Evolutionary conservation across 805 yeast genomes (phyloP).

Genomic region (Yamadazyma olivae): DNA sequence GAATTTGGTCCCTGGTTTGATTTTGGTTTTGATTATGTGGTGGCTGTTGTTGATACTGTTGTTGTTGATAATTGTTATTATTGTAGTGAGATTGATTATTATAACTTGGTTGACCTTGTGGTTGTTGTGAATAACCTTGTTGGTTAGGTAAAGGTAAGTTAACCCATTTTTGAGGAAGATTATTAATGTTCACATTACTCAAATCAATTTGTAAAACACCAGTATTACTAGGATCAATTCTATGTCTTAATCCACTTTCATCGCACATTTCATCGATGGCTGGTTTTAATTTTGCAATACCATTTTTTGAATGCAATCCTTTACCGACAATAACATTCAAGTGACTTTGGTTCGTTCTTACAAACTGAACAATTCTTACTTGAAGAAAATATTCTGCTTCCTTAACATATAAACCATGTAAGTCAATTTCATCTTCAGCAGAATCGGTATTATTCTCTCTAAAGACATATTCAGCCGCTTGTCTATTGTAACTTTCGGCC

Average conservation of each 20-base stretch:
- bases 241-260: constrained; percentile 58
- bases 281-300: constrained; percentile 85
- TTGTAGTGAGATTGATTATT: constrained; percentile 7
- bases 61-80: constrained; percentile 3
- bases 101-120: constrained; percentile 11
- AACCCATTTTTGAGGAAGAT: constrained; percentile 34
- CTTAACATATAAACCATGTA: constrained; percentile 87
- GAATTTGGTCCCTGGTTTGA: constrained; percentile 24
- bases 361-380: constrained; percentile 66
- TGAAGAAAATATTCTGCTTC: constrained; percentile 82
- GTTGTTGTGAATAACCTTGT: constrained; percentile 2
- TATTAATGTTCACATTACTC: constrained; percentile 18
- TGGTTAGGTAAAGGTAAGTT: constrained; percentile 13
- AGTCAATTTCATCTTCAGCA: constrained; percentile 81
- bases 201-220: constrained; percentile 80
- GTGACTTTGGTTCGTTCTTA: constrained; percentile 54
- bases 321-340: constrained; percentile 89
- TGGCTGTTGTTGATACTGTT: constrained; percentile 22
- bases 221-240: constrained; percentile 66
- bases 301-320: constrained; percentile 79
- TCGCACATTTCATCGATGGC: constrained; percentile 78
- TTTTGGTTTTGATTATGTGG: constrained; percentile 15
- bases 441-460: constrained; percentile 85
- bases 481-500: constrained; percentile 67
- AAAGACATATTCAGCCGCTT: constrained; percentile 90